Base-by-base conservation (phyloP, 441 rosid genomes). In the Gossypium schwendimanii region DNA sequence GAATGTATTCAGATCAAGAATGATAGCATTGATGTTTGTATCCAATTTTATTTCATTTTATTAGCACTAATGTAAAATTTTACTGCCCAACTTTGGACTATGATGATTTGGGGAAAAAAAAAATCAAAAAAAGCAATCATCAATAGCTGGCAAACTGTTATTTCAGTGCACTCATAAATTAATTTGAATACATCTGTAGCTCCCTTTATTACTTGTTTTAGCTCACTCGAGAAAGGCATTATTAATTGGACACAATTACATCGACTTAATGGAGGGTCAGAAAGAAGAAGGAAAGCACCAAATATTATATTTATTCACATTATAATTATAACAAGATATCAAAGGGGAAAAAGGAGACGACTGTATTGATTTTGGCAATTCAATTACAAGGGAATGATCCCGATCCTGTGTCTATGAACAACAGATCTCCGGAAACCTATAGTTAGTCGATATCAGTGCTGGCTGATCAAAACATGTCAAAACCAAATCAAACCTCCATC, bases 381-480 rank as follows among this genome's bases (percentile, higher is more conserved):
- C 55, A 2, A 57, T 44, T 41, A 33, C 55, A 58, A 9, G n/a
- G 55, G 54, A 41, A 17, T 75, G 61, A 57, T 23, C 60, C 60
- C 11, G 28, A 55, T 55, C 23, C 57, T 76, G 47, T 55, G 71
- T 62, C 70, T 74, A 73, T 77, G 39, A 63, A 73, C 71, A 67
- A 50, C 54, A 64, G 2, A 53, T 72, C 72, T 50, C 54, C 62
- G 3, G 69, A 59, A 63, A 55, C 49, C 69, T 66, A 60, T 73
- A 49, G 85, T 81, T 72, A 79, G 84, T 77, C 60, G 53, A 75
- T 58, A 63, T 60, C 70, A 36, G 39, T 11, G 28, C 28, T 64
- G 52, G 36, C 26, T 21, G 59, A 61, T 74, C 60, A 69, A 57
- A 57, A 64, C 69, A 63, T 14, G 67, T 36, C 26, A 53, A 65